Percentiles rank a stretch among this genome's conserved stretches.
phyloP scores from a whole-genome alignment of 495 filamentous ascomycete genomes.

The Neurospora sp. region DNA sequence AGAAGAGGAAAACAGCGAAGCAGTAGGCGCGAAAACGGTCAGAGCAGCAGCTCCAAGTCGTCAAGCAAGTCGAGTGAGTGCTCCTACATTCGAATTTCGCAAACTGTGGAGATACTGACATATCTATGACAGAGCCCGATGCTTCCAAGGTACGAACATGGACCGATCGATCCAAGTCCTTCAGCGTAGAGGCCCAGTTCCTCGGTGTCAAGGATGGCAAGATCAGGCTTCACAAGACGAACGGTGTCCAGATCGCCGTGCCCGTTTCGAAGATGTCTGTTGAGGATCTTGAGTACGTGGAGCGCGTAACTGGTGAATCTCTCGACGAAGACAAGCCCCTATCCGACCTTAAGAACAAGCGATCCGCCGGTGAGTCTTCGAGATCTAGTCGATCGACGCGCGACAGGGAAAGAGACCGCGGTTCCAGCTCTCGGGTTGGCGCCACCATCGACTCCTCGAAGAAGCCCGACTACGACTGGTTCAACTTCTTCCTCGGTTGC shows the following conservation, averaged over 20 bases:
- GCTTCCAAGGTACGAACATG: conserved; percentile 74
- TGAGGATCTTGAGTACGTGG: conserved; percentile 90
- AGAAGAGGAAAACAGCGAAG: conserved; percentile 52
- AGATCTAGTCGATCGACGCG: conserved; percentile 3
- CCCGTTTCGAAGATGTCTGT: conserved; percentile 90
- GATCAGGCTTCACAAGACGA: conserved; percentile 95
- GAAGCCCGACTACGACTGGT: conserved; percentile 88
- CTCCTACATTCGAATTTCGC: not conserved
- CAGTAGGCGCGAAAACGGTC: conserved; percentile 54
- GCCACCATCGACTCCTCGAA: conserved; percentile 45
- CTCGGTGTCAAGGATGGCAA: conserved; percentile 89
- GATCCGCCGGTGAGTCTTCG: conserved; percentile 13
- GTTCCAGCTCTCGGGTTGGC: conserved; percentile 24
- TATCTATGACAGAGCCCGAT: conserved; percentile 57
- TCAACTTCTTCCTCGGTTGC: conserved; percentile 90
- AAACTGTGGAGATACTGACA: not conserved
- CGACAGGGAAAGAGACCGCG: not conserved
- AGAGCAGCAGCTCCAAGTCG: conserved; percentile 31
- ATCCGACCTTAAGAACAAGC: conserved; percentile 56
- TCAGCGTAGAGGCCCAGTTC: conserved; percentile 96
- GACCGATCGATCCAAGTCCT: conserved; percentile 90
- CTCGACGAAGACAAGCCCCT: conserved; percentile 95
- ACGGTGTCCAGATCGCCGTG: conserved; percentile 97
- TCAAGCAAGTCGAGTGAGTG: conserved; percentile 66
- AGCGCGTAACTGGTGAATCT: conserved; percentile 72